Evolutionary conservation across 176 grass and related monocot species (phyloP).

Genomic region (Triticum dicoccoides): DNA sequence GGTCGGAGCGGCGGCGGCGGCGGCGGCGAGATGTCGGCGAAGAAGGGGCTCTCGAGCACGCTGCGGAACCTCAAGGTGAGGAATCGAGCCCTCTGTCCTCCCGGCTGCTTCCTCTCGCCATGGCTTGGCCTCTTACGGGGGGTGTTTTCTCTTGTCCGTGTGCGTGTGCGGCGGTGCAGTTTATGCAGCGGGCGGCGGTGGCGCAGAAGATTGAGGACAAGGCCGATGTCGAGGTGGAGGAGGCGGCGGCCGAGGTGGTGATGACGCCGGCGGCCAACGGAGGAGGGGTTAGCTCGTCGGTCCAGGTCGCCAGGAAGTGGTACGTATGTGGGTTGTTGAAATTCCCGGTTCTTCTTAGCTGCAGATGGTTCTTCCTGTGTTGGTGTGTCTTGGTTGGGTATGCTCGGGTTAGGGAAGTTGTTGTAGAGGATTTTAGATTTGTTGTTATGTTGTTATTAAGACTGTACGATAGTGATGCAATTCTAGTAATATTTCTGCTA

Average conservation of each 20-base stretch:
- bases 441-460: background rate
- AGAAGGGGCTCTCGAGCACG: constrained; percentile 86
- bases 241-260: background rate
- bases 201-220: constrained; percentile 45
- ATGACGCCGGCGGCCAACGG: background rate
- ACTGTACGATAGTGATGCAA: background rate
- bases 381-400: background rate
- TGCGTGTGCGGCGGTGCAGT: constrained; percentile 36
- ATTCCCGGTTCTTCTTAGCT: background rate
- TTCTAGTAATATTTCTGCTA: background rate
- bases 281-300: background rate
- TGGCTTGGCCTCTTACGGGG: background rate
- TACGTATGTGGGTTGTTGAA: background rate
- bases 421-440: background rate
- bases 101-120: background rate
- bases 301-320: constrained; percentile 45
- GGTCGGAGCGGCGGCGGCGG: background rate
- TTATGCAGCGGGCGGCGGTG: constrained; percentile 79
- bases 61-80: constrained; percentile 79
- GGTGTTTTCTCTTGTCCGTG: background rate
- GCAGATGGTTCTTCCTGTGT: background rate
- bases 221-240: constrained; percentile 39
- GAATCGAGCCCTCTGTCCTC: background rate
- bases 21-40: constrained; percentile 49
- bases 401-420: background rate